Evolutionary conservation across 1,284 basidiomycete species (phyloP), one percentile per base, ranked within the genome.

Genomic region (Moniliella sp.): DNA sequence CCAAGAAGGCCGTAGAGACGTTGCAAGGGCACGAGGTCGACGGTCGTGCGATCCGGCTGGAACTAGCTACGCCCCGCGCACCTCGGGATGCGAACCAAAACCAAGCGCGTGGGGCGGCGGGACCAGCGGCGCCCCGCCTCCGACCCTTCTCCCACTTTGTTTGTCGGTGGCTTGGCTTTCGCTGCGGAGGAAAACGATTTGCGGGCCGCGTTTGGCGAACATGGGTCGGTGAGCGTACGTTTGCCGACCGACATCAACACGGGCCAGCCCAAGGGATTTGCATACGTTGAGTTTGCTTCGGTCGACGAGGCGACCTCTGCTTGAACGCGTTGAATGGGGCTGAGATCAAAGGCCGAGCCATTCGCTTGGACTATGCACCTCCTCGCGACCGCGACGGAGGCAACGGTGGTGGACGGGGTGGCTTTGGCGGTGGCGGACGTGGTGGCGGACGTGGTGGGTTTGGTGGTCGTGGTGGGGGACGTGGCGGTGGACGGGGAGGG

Each of bases 151-250:
- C 63, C 67, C 27, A 78, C 76, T 23, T 69, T 94, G 14, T 94
- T 88, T 61, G 74, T 94, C 44, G 88, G 84, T 33, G 88, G 86
- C 63, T 67, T 94, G 30, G 75, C 78, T 50, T 94, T 78, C 61
- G 65, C 69, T 33, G 70, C 74, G 33, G 73, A 67, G 33, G 83
- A 94, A n/a, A 64, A 82, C 93, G 60, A 65, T 69, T 16, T 66
- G 97, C 27, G 94, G 86, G 83, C 75, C 80, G 62, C 69, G 74
- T 43, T 99, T 97, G 62, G 75, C 74, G 46, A 81, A 84, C n/a
- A 57, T 77, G 75, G 60, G 86, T 86, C 32, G 75, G 78, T 79
- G 64, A 77, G 68, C 48, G 82, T 97, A 30, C 73, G 86, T 43
- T 65, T 97, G 34, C 84, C 84, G 17, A 93, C 84, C 33, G 86